Evolutionary conservation across 208 protist genomes (phyloP).

Genomic region (Vickermania spadyakhi): DNA sequence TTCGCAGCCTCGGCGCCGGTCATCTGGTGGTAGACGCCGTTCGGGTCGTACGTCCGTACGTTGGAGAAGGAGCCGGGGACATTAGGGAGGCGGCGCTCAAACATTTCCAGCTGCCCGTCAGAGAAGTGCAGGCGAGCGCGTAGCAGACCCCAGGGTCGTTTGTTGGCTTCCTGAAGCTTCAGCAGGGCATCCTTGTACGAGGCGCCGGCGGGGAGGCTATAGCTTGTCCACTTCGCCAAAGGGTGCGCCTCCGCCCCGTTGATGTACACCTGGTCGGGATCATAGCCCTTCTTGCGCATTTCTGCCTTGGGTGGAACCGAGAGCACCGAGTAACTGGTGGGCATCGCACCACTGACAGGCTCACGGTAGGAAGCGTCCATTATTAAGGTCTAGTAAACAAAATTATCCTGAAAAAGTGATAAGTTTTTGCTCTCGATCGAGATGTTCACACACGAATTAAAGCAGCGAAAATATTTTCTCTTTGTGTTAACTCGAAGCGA

Average conservation of each 20-base stretch:
- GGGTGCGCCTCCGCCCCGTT: conserved; percentile 57
- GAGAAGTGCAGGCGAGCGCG: conserved; percentile 73
- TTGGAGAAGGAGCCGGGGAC: conserved; percentile 33
- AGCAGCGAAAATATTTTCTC: no score
- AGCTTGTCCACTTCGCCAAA: conserved; percentile 59
- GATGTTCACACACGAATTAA: no score
- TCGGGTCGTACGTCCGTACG: conserved; percentile 56
- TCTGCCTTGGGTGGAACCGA: conserved; percentile 45
- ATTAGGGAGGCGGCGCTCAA: conserved; percentile 40
- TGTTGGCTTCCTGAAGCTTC: conserved; percentile 57
- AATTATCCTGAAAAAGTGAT: no score
- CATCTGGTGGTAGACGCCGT: conserved; percentile 36
- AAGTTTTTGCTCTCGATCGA: no score
- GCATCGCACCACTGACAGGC: conserved; percentile 24
- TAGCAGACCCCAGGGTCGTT: conserved; percentile 58
- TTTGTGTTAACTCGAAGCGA: no score
- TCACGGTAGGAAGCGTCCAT: conserved; percentile 50
- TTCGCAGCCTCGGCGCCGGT: conserved; percentile 29
- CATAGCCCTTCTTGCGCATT: conserved; percentile 67
- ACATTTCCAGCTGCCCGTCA: conserved; percentile 55
- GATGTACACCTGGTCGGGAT: conserved; percentile 34
- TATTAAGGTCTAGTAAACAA: no score
- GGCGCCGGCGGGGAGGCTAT: conserved; percentile 30
- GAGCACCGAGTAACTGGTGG: conserved; percentile 71
- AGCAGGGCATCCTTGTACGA: conserved; percentile 67